These are phyloP conservation scores for Plectranthus barbatus DNA, from an alignment of 257 asterid species.

Conservation along the genomic window DNA sequence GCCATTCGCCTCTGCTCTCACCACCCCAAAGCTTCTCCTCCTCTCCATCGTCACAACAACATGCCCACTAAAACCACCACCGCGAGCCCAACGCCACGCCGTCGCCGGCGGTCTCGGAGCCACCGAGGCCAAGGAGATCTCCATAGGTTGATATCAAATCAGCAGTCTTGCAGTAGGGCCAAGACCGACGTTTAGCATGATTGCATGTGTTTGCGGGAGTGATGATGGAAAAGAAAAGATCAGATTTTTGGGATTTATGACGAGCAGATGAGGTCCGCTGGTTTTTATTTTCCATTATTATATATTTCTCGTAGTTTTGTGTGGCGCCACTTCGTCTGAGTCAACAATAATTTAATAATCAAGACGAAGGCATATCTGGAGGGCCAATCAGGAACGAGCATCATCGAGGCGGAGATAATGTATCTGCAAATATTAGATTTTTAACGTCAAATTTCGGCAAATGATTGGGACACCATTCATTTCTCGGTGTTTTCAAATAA, in stretches of 20 bases:
- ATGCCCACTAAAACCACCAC: constrained; percentile 14
- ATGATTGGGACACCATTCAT: too few species aligned
- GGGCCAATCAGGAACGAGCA: constrained; percentile 18
- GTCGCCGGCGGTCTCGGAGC: constrained; percentile 32
- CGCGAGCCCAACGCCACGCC: constrained; percentile 30
- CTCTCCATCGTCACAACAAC: constrained; percentile 18
- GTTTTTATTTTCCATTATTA: background rate
- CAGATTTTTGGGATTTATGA: constrained; percentile 8
- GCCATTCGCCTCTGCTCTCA: constrained; percentile 38
- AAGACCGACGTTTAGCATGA: constrained; percentile 18
- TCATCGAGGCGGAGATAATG: constrained; percentile 11
- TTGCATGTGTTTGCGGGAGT: background rate
- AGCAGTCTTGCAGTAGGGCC: background rate
- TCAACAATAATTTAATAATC: background rate
- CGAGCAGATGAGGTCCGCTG: constrained; percentile 19
- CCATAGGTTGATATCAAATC: constrained; percentile 28
- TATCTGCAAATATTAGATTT: background rate
- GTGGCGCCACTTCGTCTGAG: constrained; percentile 15
- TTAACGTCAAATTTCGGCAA: too few species aligned
- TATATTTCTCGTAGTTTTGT: background rate
- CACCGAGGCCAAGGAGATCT: constrained; percentile 41
- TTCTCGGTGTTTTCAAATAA: too few species aligned
- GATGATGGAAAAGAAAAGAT: background rate
- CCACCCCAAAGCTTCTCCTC: constrained; percentile 15
- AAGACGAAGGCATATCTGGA: constrained; percentile 10